Conservation (phyloP, 352 stramenopile species). For the Phytophthora boehmeriae region DNA sequence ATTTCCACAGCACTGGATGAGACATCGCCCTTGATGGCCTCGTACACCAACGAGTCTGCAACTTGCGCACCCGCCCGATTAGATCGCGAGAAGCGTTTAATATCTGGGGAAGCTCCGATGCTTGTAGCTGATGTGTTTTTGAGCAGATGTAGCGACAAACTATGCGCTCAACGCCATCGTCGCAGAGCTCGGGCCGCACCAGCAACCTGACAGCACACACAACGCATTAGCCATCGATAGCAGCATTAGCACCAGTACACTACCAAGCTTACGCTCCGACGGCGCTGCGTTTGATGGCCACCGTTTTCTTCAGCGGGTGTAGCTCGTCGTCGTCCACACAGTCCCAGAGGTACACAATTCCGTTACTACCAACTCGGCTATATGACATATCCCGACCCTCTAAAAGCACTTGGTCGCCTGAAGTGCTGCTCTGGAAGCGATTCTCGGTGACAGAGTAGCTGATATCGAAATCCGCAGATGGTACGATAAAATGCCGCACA, state of each 20-base stretch:
- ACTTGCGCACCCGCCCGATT: neutral
- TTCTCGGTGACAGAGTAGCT: conserved; percentile 8
- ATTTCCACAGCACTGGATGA: no score
- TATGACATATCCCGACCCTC: conserved; percentile 15
- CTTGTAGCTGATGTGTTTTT: conserved; percentile 12
- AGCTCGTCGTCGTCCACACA: conserved; percentile 30
- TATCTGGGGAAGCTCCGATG: neutral
- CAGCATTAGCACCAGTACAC: neutral
- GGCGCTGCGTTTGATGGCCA: conserved; percentile 16
- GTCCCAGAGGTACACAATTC: conserved; percentile 20
- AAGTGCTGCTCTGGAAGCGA: conserved; percentile 5
- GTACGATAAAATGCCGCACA: conserved; percentile 2
- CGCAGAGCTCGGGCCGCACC: conserved; percentile 18
- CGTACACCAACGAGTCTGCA: neutral
- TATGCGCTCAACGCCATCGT: conserved; percentile 23
- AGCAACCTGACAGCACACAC: conserved; percentile 9
- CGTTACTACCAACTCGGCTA: conserved; percentile 7
- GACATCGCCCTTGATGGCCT: neutral
- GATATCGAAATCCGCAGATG: conserved; percentile 1
- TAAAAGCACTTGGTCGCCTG: conserved; percentile 7
- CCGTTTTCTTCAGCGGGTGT: conserved; percentile 10
- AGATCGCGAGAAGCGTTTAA: neutral
- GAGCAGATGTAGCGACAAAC: conserved; percentile 24
- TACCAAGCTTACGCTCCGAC: conserved; percentile 19
- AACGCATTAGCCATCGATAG: neutral